These are phyloP conservation scores for Chaetomium cochliodes DNA, from an alignment of 495 filamentous ascomycete species.

Conservation along the genomic window DNA sequence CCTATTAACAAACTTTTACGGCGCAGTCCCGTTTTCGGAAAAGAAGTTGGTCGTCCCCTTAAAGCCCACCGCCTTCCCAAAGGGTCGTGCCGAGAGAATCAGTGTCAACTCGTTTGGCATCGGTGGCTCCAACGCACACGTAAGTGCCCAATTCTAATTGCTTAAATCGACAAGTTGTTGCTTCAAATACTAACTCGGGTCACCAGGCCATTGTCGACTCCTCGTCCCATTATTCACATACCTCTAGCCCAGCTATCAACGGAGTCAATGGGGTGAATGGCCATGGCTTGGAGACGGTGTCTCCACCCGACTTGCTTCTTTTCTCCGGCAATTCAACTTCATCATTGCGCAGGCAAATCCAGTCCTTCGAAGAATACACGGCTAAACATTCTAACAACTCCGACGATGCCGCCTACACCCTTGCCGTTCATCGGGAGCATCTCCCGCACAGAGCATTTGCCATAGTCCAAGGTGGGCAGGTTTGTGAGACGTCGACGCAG, in stretches of 20 bases:
- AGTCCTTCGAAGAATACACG: not conserved
- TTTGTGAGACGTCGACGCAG: constrained; percentile 18
- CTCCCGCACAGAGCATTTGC: constrained; percentile 24
- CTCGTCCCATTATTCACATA: not conserved
- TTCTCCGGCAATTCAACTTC: constrained; percentile 11
- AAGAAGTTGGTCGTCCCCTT: constrained; percentile 28
- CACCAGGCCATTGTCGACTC: not conserved
- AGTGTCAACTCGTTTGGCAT: constrained; percentile 55
- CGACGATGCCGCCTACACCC: constrained; percentile 32
- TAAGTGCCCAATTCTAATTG: not conserved
- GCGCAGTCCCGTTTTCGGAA: constrained; percentile 17
- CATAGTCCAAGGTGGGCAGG: constrained; percentile 38
- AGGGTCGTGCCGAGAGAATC: constrained; percentile 24
- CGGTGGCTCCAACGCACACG: constrained; percentile 41
- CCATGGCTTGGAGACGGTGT: not conserved
- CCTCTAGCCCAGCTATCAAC: not conserved
- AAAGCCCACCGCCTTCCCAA: constrained; percentile 30
- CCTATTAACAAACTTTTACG: not conserved
- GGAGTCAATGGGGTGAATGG: not conserved
- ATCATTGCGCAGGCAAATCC: not conserved
- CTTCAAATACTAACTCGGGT: too few species aligned
- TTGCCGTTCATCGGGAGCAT: constrained; percentile 36
- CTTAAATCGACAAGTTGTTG: not conserved
- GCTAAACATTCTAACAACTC: constrained; percentile 12
- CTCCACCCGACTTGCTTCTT: not conserved